These are phyloP conservation scores for Lactuca saligna DNA, from an alignment of 129 eudicot genomes.

Conservation along the genomic window DNA sequence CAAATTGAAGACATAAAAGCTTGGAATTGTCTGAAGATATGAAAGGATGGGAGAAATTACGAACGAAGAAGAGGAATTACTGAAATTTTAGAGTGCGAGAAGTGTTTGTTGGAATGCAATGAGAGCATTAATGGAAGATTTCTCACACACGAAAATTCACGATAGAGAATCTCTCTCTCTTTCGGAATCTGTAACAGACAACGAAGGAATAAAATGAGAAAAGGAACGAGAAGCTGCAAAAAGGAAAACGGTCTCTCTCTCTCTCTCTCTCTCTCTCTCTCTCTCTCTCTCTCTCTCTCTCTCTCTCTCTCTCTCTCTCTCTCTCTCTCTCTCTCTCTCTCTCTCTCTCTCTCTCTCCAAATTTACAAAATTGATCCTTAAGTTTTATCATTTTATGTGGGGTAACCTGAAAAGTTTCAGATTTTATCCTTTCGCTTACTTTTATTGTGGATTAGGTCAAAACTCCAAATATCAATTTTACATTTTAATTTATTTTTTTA, in stretches of 20 bases:
- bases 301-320: too few species aligned
- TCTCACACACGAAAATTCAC: constrained; percentile 29
- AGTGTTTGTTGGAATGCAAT: constrained; percentile 18
- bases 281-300: too few species aligned
- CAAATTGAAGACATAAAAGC: neutral
- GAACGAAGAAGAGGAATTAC: constrained; percentile 10
- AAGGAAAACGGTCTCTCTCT: neutral
- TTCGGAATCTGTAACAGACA: constrained; percentile 33
- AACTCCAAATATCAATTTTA: too few species aligned
- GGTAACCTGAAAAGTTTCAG: too few species aligned
- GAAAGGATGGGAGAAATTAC: constrained; percentile 1
- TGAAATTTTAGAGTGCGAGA: constrained; percentile 7
- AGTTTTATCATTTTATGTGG: too few species aligned
- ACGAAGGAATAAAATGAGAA: constrained; percentile 27
- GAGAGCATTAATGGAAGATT: constrained; percentile 21
- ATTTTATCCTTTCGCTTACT: too few species aligned
- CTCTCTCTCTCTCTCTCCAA: too few species aligned
- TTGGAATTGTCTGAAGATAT: constrained; percentile 10
- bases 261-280: neutral
- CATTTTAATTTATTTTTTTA: too few species aligned
- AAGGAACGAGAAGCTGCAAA: constrained; percentile 29
- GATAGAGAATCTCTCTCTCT: constrained; percentile 21
- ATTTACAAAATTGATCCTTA: too few species aligned
- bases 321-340: too few species aligned
- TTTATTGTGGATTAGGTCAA: too few species aligned